A percentile compares a stretch with the other conserved stretches of the same genome.
Evolutionary conservation across 106 monocot genomes (phyloP).

Genomic region (Platanthera zijinensis): DNA sequence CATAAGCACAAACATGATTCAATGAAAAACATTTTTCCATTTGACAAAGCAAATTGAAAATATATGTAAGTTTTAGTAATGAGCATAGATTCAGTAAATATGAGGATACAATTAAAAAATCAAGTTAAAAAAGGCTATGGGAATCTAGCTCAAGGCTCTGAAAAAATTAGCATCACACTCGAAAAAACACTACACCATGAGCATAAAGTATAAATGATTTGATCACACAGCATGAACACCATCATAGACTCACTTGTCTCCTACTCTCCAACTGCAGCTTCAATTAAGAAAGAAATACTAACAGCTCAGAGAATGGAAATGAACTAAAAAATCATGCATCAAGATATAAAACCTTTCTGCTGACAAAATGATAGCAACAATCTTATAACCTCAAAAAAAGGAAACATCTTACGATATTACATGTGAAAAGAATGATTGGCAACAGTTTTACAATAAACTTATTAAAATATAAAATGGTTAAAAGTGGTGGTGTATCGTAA

Average conservation of each 20-base stretch:
- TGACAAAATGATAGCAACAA: too few relatives aligned
- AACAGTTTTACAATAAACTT: too few relatives aligned
- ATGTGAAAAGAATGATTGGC: too few relatives aligned
- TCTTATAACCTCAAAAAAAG: too few relatives aligned
- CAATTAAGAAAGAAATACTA: background rate
- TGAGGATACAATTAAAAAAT: background rate
- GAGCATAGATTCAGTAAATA: background rate
- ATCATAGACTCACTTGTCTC: background rate
- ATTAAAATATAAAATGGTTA: too few relatives aligned
- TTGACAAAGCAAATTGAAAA: conserved; percentile 2
- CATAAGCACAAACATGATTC: conserved; percentile 9
- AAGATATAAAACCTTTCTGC: too few relatives aligned
- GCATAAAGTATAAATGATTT: background rate
- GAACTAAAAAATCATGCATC: too few relatives aligned
- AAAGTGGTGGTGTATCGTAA: too few relatives aligned
- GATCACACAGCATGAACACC: background rate
- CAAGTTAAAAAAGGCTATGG: background rate
- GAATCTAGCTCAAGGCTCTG: background rate
- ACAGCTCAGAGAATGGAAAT: too few relatives aligned
- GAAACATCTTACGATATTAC: too few relatives aligned
- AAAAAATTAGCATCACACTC: background rate
- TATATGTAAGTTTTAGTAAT: background rate
- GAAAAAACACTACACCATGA: too few relatives aligned
- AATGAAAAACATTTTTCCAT: background rate
- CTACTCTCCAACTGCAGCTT: background rate